Evolutionary conservation across 352 stramenopile genomes (phyloP).

Genomic region (Phytophthora podocarpi): DNA sequence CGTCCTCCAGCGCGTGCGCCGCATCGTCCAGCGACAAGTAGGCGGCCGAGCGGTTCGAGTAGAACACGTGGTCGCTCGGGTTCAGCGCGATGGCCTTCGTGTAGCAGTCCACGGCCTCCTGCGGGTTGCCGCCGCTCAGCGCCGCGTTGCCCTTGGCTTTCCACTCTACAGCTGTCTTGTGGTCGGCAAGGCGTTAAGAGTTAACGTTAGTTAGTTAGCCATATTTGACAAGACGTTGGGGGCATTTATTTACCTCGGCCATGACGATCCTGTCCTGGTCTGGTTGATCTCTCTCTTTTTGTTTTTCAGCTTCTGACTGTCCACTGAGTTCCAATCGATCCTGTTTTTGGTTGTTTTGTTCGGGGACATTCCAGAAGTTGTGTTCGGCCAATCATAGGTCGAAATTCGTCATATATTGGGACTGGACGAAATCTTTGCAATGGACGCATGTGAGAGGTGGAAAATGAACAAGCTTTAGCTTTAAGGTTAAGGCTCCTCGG

Average conservation of each 20-base stretch:
- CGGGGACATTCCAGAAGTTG: constrained; percentile 9
- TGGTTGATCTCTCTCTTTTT: too few species aligned
- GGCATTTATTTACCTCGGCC: constrained; percentile 36
- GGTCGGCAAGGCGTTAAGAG: too few species aligned
- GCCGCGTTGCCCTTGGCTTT: constrained; percentile 98
- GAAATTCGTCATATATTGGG: neutral
- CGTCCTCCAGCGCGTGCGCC: constrained; percentile 95
- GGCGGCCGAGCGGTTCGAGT: constrained; percentile 98
- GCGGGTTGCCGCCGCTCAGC: constrained; percentile 92
- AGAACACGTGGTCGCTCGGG: constrained; percentile 97
- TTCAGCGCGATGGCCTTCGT: constrained; percentile 96
- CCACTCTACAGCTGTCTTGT: constrained; percentile 62
- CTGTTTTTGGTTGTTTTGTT: too few species aligned
- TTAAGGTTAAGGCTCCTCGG: constrained; percentile 10
- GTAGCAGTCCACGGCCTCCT: constrained; percentile 97
- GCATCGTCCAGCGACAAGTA: constrained; percentile 95
- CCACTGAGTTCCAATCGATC: too few species aligned
- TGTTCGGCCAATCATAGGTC: neutral
- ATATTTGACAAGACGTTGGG: too few species aligned
- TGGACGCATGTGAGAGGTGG: neutral
- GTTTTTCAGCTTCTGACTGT: too few species aligned
- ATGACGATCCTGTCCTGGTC: constrained; percentile 15
- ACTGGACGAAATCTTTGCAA: neutral
- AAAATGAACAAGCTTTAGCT: neutral
- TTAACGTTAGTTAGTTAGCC: neutral